phyloP scores from a whole-genome alignment of 192 early-diverging fungal genomes.

The Backusella sp. region DNA sequence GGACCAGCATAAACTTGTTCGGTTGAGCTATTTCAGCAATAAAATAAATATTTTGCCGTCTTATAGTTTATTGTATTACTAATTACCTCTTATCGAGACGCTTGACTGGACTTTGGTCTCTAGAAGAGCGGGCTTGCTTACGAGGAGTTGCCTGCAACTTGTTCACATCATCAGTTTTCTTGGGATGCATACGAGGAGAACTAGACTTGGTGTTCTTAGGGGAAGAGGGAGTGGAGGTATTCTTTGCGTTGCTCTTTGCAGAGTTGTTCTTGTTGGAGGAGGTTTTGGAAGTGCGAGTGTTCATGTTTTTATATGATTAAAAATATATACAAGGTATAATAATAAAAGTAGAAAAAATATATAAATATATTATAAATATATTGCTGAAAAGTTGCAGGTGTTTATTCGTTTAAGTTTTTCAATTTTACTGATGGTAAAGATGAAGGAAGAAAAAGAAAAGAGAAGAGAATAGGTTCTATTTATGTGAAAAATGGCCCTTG shows the following conservation, averaged over 20 bases:
- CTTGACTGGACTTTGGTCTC: neutral
- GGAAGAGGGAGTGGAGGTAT: neutral
- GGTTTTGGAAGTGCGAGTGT: neutral
- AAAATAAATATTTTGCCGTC: neutral
- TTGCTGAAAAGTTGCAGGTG: neutral
- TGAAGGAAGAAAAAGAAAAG: neutral
- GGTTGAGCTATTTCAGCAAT: neutral
- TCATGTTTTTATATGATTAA: conserved; percentile 9
- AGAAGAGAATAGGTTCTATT: neutral
- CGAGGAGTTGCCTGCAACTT: conserved; percentile 5
- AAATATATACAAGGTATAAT: conserved; percentile 7
- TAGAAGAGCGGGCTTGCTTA: neutral
- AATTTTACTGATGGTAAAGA: conserved; percentile 4
- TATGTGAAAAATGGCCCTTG: neutral
- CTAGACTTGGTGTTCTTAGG: neutral
- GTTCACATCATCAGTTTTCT: conserved; percentile 6
- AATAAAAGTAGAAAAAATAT: neutral
- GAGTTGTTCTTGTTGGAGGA: conserved; percentile 5
- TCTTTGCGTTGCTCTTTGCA: neutral
- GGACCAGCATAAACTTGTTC: conserved; percentile 50
- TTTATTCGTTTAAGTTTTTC: neutral
- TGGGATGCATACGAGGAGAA: neutral
- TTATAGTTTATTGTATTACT: neutral
- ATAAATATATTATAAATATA: conserved; percentile 12
- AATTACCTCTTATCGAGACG: conserved; percentile 10